Evolutionary conservation across 768 basidiomycete genomes (phyloP).

Genomic region (Leccinum truebloodii): DNA sequence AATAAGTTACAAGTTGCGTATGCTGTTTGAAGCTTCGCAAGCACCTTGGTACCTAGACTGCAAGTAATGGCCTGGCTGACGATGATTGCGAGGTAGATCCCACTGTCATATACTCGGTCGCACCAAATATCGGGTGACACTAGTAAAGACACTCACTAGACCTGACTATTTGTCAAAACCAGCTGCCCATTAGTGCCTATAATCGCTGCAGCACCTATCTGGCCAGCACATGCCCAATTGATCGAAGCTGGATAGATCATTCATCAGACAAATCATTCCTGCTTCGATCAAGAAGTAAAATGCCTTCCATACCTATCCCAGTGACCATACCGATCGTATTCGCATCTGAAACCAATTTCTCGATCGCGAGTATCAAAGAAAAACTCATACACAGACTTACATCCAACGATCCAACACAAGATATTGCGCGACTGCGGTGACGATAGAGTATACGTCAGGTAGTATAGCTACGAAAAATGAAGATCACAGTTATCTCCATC

Average conservation of each 20-base stretch:
- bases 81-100: slow-evolving; percentile 61
- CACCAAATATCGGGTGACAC: slow-evolving; percentile 33
- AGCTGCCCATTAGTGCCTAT: slow-evolving; percentile 47
- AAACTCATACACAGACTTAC: slow-evolving; percentile 34
- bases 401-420: slow-evolving; percentile 69
- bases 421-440: slow-evolving; percentile 57
- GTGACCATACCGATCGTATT: slow-evolving; percentile 54
- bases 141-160: slow-evolving; percentile 47
- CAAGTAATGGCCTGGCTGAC: slow-evolving; percentile 61
- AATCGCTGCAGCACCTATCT: slow-evolving; percentile 62
- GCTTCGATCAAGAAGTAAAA: not conserved
- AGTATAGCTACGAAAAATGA: slow-evolving; percentile 46
- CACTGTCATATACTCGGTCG: slow-evolving; percentile 46
- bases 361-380: not conserved
- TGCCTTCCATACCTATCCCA: slow-evolving; percentile 26
- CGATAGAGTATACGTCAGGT: slow-evolving; percentile 60
- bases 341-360: slow-evolving; percentile 31
- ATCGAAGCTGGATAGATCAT: slow-evolving; percentile 45
- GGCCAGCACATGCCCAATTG: slow-evolving; percentile 63
- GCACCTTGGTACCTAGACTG: slow-evolving; percentile 59
- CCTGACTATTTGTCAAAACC: slow-evolving; percentile 34
- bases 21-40: slow-evolving; percentile 67
- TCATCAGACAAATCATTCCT: slow-evolving; percentile 33
- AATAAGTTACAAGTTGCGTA: slow-evolving; percentile 44
- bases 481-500: not conserved